Base-by-base conservation (phyloP, 1,284 basidiomycete species). In the Leccinum pachyderme region DNA sequence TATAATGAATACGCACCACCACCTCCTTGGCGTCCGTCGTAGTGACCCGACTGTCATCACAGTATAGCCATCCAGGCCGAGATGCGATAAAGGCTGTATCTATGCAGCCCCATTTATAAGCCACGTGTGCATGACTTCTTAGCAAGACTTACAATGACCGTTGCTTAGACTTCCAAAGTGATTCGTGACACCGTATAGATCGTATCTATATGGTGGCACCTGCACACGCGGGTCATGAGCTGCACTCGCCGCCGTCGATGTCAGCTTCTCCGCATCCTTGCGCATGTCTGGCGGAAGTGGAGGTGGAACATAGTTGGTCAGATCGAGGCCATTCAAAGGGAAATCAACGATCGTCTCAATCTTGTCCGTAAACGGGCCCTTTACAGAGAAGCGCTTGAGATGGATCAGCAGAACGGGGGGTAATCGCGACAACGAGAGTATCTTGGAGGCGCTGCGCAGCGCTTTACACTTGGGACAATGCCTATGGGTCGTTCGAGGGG, bases 391-490 rank as follows among this genome's bases (percentile, higher is more conserved):
- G 32, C 97, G 86, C 69, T 99, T 99, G 43, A 99, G 81, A 67
- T 98, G 95, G 63, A 99, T 95, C 59, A 99, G 78, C 12, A 99
- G 81, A 35, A 99, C 86, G 0, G 95, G 95, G 0, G 97, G 97
- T 11, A 99, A 80, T 13, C 96, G 88, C 2, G 95, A 86, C 25
- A 93, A 77, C 5, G 87, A 91, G n/a, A 99, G 81, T 32, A 79
- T 81, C 71, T 93, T 93, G 18, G 83, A 83, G 5, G 91, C 89
- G 54, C 82, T 83, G 39, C 91, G 81, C 18, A 87, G 76, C 45
- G 78, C 76, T 72, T 45, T 98, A 81, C 96, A 99, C 55, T 86
- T 81, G 1, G 96, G 94, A 70, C 95, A 97, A 72, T 93, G 86
- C 93, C 93, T 95, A 61, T 7, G 18, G 41, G 11, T 31, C 44